Base-by-base conservation (phyloP, 106 monocot species). In the Iris macrosiphon region DNA sequence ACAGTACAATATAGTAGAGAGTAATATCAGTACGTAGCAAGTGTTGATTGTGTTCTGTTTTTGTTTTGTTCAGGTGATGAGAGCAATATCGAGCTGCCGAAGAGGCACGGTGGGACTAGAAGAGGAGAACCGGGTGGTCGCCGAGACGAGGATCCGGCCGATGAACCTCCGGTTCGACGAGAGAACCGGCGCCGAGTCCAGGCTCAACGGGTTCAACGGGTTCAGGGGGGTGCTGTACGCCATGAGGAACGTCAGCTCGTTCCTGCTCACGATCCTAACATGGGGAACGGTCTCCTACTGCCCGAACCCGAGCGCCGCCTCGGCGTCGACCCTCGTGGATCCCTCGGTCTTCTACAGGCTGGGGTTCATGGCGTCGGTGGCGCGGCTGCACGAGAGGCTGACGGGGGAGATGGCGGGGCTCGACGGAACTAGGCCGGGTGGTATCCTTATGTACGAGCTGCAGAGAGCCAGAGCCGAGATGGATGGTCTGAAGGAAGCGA, bases 191-290 rank as follows among this genome's bases (percentile, higher is more conserved):
- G 49, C 52, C 28, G 79, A 79, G 34, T 72, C 82, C 9, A 79
- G 63, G 63, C 76, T 83, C 29, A 55, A 73, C n/a, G 88, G 88
- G 2, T 88, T 88, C 79, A 82, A 83, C 32, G 89, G 83, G 8
- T 89, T 89, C 83, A 62, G 83, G 38, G 89, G 83, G 13, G 83
- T 76, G 5, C 83, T 89, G 0, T 74, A 80, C 63, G 89, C 83
- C 21, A 68, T 89, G 67, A 34, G 75, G 41, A 83, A 79, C 49
- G 89, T 71, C 10, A 79, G 89, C 76, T 79, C 83, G 14, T 64
- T 83, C 16, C 66, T 89, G 14, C 70, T 89, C 7, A 68, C 52
- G 21, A 57, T 83, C 43, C 61, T 83, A 10, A 46, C 72, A 1
- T 76, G 83, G 83, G 88, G 82, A 9, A 31, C 83, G 15, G 72